Percentiles rank a stretch among this genome's conserved stretches.
Evolutionary conservation across 257 asterid genomes (phyloP).

Genomic region (Gardenia jasminoides): DNA sequence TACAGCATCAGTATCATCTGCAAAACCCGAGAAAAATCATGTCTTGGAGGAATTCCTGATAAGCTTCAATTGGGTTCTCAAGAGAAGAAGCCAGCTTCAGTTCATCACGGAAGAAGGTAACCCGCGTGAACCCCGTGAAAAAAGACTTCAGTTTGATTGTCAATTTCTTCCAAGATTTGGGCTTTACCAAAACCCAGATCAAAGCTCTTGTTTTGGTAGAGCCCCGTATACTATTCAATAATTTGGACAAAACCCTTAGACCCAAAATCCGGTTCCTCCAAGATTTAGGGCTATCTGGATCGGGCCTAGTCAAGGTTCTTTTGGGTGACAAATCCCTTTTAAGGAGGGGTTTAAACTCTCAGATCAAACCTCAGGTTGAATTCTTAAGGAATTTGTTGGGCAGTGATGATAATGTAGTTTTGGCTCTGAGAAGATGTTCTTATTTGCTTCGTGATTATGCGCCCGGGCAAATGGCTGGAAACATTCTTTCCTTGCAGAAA

Average conservation of each 20-base stretch:
- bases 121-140: neutral
- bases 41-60: constrained; percentile 2
- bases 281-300: neutral
- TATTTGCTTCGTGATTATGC: too few relatives aligned
- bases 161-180: neutral
- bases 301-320: neutral
- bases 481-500: neutral
- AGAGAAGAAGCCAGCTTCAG: constrained; percentile 5
- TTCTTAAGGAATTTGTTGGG: neutral
- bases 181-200: neutral
- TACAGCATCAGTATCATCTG: neutral
- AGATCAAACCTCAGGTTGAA: neutral
- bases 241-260: neutral
- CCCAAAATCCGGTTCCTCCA: neutral
- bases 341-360: neutral
- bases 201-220: neutral
- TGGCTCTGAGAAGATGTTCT: neutral
- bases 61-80: neutral
- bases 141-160: neutral
- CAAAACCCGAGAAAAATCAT: neutral
- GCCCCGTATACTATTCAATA: neutral
- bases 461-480: neutral
- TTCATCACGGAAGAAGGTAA: neutral
- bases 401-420: neutral
- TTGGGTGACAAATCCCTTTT: neutral